Base-by-base conservation (phyloP, 2,329 filamentous ascomycete genomes). In the Bipolaris zeicola region DNA sequence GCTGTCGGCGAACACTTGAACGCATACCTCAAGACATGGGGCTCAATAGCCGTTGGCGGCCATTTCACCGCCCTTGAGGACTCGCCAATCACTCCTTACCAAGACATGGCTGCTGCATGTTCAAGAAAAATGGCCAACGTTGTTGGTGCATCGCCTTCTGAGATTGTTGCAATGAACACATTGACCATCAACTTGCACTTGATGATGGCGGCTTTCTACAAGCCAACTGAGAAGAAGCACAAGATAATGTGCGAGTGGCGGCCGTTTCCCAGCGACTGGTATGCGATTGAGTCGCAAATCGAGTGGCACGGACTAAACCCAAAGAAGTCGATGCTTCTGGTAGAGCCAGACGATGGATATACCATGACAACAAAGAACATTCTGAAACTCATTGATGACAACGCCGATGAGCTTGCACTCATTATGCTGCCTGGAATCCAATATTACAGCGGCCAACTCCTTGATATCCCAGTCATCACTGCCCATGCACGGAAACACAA, bases 81-180 rank as follows among this genome's bases (percentile, higher is more conserved):
- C 69, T 89, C 89, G 22, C 79, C 93, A 5, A 80, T 94, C 5
- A 81, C 83, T 1, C 82, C 87, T 13, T 96, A 91, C 85, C 85
- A 96, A 63, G 84, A 94, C 68, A 85, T 94, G 63, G 90, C 92
- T 16, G 89, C 89, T 58, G 85, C 87, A 58, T 90, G 90, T 28
- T 85, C 89, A 14, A 80, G 80, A 47, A 83, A 88, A 65, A 90
- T 89, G 74, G 85, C 89, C 2, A 85, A 85, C 16, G 81, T 96
- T 14, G 88, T 96, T 10, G 92, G 92, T 18, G 90, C 90, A 0
- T 79, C 83, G 1, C 77, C 87, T 1, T 81, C 82, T 37, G 92
- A 96, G 76, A 87, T 96, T 22, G 91, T 91, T 49, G 86, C 92
- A 33, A 96, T 96, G 92, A 91, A 92, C 73, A 92, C 89, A 0